Base-by-base conservation (phyloP, 768 basidiomycete genomes). In the Dioszegia crocea region DNA sequence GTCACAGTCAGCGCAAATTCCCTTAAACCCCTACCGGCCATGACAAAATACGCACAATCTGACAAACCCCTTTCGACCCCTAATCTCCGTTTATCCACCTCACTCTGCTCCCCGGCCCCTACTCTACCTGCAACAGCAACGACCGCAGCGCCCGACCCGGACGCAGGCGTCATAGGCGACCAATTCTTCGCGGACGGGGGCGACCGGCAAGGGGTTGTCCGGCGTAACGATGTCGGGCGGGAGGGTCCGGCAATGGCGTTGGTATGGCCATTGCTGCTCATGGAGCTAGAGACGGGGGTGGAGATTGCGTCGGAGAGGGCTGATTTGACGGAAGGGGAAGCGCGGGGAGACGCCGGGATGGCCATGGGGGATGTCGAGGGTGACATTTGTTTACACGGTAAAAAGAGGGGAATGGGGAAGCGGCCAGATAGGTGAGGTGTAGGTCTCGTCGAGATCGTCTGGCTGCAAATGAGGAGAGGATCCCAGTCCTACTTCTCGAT, bases 61-160 rank as follows among this genome's bases (percentile, higher is more conserved):
- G 51, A 53, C 40, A 53, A 40, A 16, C 51, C 51, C 51, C 39
- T 39, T 40, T 53, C 51, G 19, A 53, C 36, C 23, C 49, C 33
- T 36, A 24, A 10, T 26, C 38, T 16, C 39, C 47, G 26, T n/a
- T 40, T 36, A 19, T 16, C 31, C 31, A 36, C n/a, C 23, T 51
- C 50, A n/a, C 50, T 51, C n/a, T 39, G 21, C 50, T 38, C 50
- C 33, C 50, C 41, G 21, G 29, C 36, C 30, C 54, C 54, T 17
- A 30, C 29, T 27, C 21, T 44, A 4, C 54, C 54, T 0, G 29
- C 43, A 10, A 46, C 27, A n/a, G 54, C 19, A 4, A 31, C 44
- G 4, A 19, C 14, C 21, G 41, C 54, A 6, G 44, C 31, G 16
- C 27, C 21, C 9, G 41, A 31, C 9, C 27, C 30, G 21, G 44